Evolutionary conservation across 192 early-diverging fungal species (phyloP), one percentile per base, ranked within the genome.

Genomic region (Linnemannia hyalina): DNA sequence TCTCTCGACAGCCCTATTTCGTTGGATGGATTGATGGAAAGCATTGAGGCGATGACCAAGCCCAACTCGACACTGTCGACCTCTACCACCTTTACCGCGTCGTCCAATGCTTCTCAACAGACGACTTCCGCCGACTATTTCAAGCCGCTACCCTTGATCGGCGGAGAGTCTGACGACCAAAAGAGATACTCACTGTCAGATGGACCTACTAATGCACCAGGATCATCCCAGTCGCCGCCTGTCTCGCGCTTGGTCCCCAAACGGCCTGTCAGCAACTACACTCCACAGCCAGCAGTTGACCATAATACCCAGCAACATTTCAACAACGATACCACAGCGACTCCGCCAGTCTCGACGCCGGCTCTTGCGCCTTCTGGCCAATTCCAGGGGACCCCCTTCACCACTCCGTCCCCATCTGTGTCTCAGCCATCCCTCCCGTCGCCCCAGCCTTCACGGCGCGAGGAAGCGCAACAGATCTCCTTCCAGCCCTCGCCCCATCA

Each of bases 1-100:
- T 71, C 69, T 5, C 26, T 78, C 20, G 80, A 80, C 35, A 81
- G 84, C 36, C 79, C 84, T 1, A 86, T 75, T 35, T 86, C 84
- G 16, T 29, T 86, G 20, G 79, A 86, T 75, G 84, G 84, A 11
- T 36, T 86, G 13, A 57, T 86, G 79, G 84, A 86, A n/a, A 86
- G 84, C 29, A 74, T 86, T n/a, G 84, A 86, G 42, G 84, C 84
- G 1, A 81, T 86, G 84, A 52, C 75, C 3, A 80, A 49, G 40
- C 68, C 84, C 8, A 68, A 73, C 3, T 54, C 77, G 13, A 68
- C 23, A 16, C 35, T 47, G 3, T 11, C 54, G 60, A 46, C 70
- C 1, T 52, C 78, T 36, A 60, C 26, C n/a, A 41, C 16, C 20
- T 38, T 78, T 26, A 54, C 71, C 23, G 32, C 18, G 11, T 70